Evolutionary conservation across 306 rosid species (phyloP).

Genomic region (Begonia peltatifolia): DNA sequence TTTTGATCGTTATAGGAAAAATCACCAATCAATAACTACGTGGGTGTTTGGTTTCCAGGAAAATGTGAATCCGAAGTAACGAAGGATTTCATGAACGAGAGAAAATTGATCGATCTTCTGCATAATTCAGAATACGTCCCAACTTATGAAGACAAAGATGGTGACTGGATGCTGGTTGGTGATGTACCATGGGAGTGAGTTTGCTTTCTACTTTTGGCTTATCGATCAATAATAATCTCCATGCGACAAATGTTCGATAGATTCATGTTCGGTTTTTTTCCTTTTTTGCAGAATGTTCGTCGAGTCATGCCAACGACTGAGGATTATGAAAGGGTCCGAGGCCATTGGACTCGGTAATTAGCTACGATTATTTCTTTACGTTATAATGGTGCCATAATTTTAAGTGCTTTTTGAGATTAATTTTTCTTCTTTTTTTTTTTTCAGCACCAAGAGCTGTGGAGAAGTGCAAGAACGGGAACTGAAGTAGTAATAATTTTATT

Average conservation of each 20-base stretch:
- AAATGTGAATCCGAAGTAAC: slow-evolving; percentile 18
- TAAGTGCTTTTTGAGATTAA: too few species aligned
- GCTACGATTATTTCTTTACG: too few species aligned
- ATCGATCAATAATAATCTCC: too few species aligned
- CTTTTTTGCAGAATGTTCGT: slow-evolving; percentile 5
- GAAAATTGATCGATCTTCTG: slow-evolving; percentile 57
- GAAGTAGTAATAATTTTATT: too few species aligned
- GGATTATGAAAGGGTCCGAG: slow-evolving; percentile 71
- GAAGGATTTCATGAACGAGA: slow-evolving; percentile 76
- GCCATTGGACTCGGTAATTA: slow-evolving; percentile 77
- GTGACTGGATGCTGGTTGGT: slow-evolving; percentile 94
- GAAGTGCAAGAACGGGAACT: too few species aligned
- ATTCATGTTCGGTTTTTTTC: not conserved
- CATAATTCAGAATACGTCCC: slow-evolving; percentile 71
- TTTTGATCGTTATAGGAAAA: too few species aligned
- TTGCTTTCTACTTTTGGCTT: too few species aligned
- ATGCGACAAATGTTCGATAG: not conserved
- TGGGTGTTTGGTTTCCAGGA: too few species aligned
- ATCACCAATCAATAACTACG: too few species aligned
- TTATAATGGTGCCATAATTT: too few species aligned
- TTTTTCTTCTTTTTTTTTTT: too few species aligned
- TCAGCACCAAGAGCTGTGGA: too few species aligned
- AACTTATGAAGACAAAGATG: slow-evolving; percentile 72
- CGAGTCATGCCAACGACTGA: slow-evolving; percentile 7
- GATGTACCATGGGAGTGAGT: slow-evolving; percentile 95